These are phyloP conservation scores for Ceratobasidium sp. DNA, from an alignment of 1,284 basidiomycete species.

Conservation along the genomic window DNA sequence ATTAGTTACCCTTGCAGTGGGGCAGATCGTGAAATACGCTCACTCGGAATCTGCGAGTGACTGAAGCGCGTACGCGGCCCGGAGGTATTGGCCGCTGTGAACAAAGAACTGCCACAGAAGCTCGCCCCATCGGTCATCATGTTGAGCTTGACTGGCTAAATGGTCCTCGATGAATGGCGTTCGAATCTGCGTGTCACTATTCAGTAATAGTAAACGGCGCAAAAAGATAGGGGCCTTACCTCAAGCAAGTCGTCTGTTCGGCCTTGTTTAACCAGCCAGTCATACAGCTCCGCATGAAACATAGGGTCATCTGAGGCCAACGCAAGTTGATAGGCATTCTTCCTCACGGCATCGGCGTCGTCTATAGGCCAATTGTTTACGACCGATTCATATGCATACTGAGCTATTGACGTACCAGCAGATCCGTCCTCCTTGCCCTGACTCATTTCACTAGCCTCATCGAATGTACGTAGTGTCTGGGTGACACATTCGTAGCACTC, in stretches of 20 bases:
- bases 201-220: background rate
- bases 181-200: conserved; percentile 63
- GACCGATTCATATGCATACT: conserved; percentile 45
- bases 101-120: conserved; percentile 97
- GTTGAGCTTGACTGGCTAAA: conserved; percentile 76
- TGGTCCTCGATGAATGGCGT: conserved; percentile 88
- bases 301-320: conserved; percentile 86
- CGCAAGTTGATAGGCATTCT: conserved; percentile 80
- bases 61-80: conserved; percentile 88
- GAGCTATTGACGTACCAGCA: conserved; percentile 48
- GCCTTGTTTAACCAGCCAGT: conserved; percentile 84
- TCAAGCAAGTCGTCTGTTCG: conserved; percentile 89
- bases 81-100: conserved; percentile 81
- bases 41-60: conserved; percentile 74
- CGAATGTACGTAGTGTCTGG: conserved; percentile 81
- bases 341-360: conserved; percentile 69
- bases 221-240: conserved; percentile 57
- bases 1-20: conserved; percentile 1
- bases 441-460: conserved; percentile 57
- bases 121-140: conserved; percentile 82
- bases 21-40: conserved; percentile 49
- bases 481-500: conserved; percentile 84
- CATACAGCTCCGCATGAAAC: conserved; percentile 94
- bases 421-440: conserved; percentile 53
- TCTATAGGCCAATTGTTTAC: conserved; percentile 50